These are phyloP conservation scores for Solanum pinnatisectum DNA, from an alignment of 257 asterid species.

Conservation along the genomic window DNA sequence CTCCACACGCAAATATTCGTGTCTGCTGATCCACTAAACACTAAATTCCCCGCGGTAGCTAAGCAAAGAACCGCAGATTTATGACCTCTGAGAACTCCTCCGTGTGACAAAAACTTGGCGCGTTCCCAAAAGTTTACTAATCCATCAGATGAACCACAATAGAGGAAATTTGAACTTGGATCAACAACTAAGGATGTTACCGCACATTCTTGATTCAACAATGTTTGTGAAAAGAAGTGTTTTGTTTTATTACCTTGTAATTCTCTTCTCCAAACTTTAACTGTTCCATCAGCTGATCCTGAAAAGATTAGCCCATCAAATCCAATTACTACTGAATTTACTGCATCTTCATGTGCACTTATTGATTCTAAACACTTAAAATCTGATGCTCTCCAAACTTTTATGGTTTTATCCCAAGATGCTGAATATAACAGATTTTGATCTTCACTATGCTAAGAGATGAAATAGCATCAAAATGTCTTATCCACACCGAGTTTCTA, in stretches of 20 bases:
- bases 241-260: slow-evolving; percentile 15
- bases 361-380: slow-evolving; percentile 41
- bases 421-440: slow-evolving; percentile 33
- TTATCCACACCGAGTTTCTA: slow-evolving; percentile 23
- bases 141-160: slow-evolving; percentile 53
- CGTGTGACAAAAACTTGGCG: slow-evolving; percentile 17
- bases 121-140: slow-evolving; percentile 46
- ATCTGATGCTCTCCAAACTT: slow-evolving; percentile 38
- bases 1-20: slow-evolving; percentile 46
- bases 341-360: slow-evolving; percentile 43
- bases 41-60: slow-evolving; percentile 31
- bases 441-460: slow-evolving; percentile 38
- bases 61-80: slow-evolving; percentile 47
- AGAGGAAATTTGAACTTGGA: slow-evolving; percentile 12
- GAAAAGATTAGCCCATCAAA: slow-evolving; percentile 35
- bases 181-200: slow-evolving; percentile 33
- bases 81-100: slow-evolving; percentile 45
- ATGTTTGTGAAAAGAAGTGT: slow-evolving; percentile 19
- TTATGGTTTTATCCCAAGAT: slow-evolving; percentile 47
- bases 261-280: slow-evolving; percentile 41
- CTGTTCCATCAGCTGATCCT: slow-evolving; percentile 51
- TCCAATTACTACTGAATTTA: slow-evolving; percentile 35
- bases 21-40: slow-evolving; percentile 45
- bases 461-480: slow-evolving; percentile 43
- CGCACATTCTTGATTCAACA: slow-evolving; percentile 38